Percentiles rank a stretch among this genome's conserved stretches.
Conservation (phyloP, 208 protist genomes). For the Trypanosoma grayi region DNA sequence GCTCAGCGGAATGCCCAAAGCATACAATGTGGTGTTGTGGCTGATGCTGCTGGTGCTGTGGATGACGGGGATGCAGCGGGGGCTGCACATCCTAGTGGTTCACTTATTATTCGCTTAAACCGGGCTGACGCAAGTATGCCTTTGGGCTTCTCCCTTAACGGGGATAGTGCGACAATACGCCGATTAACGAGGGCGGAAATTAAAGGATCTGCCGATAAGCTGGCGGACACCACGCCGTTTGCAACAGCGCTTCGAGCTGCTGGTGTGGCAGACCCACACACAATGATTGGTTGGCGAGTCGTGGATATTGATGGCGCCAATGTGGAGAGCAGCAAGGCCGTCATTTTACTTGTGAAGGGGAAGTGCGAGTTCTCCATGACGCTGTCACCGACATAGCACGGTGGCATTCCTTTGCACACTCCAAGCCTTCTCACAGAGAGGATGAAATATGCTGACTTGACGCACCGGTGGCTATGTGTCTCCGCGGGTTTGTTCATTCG, state of each 20-base stretch:
- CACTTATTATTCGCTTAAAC: slow-evolving; percentile 16
- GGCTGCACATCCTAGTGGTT: neutral
- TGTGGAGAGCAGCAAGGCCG: slow-evolving; percentile 30
- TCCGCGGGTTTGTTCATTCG: too few species aligned
- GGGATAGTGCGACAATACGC: slow-evolving; percentile 20
- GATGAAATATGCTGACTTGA: too few species aligned
- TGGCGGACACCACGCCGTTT: slow-evolving; percentile 26
- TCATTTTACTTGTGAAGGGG: slow-evolving; percentile 32
- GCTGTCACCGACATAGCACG: neutral
- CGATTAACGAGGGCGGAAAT: slow-evolving; percentile 2
- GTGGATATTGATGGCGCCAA: slow-evolving; percentile 25
- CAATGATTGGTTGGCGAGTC: slow-evolving; percentile 34
- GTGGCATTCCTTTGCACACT: too few species aligned
- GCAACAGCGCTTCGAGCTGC: slow-evolving; percentile 11
- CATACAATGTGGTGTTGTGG: too few species aligned
- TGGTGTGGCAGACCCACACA: slow-evolving; percentile 17
- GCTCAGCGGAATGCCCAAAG: too few species aligned
- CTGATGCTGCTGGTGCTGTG: neutral
- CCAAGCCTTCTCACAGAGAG: too few species aligned
- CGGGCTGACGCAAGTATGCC: slow-evolving; percentile 18
- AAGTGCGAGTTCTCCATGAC: slow-evolving; percentile 22
- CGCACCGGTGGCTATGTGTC: too few species aligned
- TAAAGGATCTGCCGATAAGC: neutral
- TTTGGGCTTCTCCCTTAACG: slow-evolving; percentile 52
- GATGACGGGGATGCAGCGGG: neutral